Evolutionary conservation across 2,329 filamentous ascomycete species (phyloP).

Genomic region (Helotiales sp.): DNA sequence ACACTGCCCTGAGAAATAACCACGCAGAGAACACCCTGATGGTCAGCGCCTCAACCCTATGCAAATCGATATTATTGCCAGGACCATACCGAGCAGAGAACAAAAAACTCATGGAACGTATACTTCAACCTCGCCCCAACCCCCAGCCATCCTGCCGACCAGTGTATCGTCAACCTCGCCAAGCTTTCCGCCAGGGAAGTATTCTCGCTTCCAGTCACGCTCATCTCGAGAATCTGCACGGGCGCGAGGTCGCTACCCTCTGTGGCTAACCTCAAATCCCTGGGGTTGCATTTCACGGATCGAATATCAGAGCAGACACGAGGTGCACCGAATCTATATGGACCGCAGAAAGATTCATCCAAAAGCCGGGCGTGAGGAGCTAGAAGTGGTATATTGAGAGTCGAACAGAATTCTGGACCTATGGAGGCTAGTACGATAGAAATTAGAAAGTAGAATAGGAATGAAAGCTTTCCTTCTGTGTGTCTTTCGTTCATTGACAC

Average conservation of each 20-base stretch:
- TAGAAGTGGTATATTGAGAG: constrained; percentile 1
- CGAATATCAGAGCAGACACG: not conserved
- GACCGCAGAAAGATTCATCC: constrained; percentile 7
- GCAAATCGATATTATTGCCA: too few species aligned
- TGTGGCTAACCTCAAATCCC: not conserved
- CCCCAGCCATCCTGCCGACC: not conserved
- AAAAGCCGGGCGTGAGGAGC: not conserved
- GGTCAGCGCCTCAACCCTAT: too few species aligned
- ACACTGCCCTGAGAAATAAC: too few species aligned
- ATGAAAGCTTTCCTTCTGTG: constrained; percentile 16
- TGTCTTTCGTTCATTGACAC: not conserved
- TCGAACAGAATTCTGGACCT: constrained; percentile 17
- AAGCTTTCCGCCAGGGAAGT: not conserved
- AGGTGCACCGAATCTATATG: constrained; percentile 13
- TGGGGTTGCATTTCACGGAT: not conserved
- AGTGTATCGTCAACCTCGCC: not conserved
- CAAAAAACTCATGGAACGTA: too few species aligned
- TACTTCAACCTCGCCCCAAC: constrained; percentile 1
- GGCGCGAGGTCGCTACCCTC: not conserved
- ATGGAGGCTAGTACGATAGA: not conserved
- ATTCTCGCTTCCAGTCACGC: not conserved
- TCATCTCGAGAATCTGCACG: not conserved
- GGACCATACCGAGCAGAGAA: too few species aligned
- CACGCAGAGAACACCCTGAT: too few species aligned
- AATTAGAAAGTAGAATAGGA: constrained; percentile 13